These are phyloP conservation scores for Neopestalotiopsis sp. DNA, from an alignment of 2,329 filamentous ascomycete species.

Conservation along the genomic window DNA sequence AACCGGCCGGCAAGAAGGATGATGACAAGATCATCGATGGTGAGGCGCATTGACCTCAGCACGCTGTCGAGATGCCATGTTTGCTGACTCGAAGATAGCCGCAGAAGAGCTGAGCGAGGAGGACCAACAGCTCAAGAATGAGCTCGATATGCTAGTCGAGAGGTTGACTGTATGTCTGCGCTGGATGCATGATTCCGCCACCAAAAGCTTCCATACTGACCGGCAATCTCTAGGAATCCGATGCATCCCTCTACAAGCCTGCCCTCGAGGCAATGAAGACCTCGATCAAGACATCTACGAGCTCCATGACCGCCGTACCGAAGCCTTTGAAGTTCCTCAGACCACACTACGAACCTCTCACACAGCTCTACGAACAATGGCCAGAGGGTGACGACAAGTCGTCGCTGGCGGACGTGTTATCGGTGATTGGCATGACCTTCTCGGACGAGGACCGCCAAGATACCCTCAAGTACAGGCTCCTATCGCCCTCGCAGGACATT, in stretches of 20 bases:
- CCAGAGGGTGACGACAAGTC: conserved; percentile 83
- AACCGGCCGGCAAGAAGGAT: conserved; percentile 77
- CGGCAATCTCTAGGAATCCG: conserved; percentile 69
- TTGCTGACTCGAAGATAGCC: conserved; percentile 43
- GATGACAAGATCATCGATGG: conserved; percentile 62
- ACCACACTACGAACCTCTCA: conserved; percentile 92
- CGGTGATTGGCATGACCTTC: conserved; percentile 98
- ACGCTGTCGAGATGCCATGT: conserved; percentile 25
- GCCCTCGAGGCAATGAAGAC: conserved; percentile 96
- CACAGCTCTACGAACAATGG: conserved; percentile 90
- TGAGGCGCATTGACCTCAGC: conserved; percentile 35
- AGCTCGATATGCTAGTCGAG: conserved; percentile 98
- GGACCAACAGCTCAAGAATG: conserved; percentile 96
- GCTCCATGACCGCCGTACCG: conserved; percentile 98
- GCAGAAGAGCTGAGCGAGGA: conserved; percentile 95
- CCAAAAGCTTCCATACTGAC: conserved; percentile 20
- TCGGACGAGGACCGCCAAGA: conserved; percentile 96
- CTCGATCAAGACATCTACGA: conserved; percentile 98
- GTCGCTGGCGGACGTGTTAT: conserved; percentile 90
- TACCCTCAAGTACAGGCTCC: conserved; percentile 91
- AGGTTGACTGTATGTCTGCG: conserved; percentile 73
- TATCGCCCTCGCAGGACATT: conserved; percentile 90
- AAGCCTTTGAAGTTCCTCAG: conserved; percentile 98
- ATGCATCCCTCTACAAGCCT: conserved; percentile 86
- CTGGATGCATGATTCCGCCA: background rate